Base-by-base conservation (phyloP, 495 filamentous ascomycete genomes). In the Pseudotulostoma volvatum region DNA sequence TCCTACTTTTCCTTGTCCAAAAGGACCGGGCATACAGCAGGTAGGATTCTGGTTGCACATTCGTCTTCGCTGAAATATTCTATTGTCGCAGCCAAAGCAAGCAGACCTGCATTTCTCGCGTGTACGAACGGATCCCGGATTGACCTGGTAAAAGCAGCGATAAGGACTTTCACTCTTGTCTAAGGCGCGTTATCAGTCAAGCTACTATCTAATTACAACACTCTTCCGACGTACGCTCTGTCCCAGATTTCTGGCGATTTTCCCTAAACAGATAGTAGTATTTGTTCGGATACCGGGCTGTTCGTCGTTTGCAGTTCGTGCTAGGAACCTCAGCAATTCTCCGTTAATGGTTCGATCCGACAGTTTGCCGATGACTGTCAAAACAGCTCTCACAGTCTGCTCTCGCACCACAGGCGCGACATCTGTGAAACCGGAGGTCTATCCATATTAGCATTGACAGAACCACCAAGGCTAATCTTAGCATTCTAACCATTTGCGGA, bases 211-310 rank as follows among this genome's bases (percentile, higher is more conserved):
- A 16, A 37, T 1, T 7, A 18, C 11, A 13, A 25, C 25, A 4
- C 4, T 17, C n/a, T 11, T 25, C 4, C n/a, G 17, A 54, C 66
- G 43, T 57, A 79, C 76, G 51, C 74, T 74, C 15, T 72, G 60
- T 1, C 85, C 81, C 11, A 97, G 62, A 47, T 93, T 80, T 47
- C 82, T 87, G 1, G 90, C 86, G 44, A 97, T 94, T 47, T 90
- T 93, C 9, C 90, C 90, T 7, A 97, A 59, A 51, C 90, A 96
- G 19, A 97, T 96, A 0, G 92, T 96, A 0, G 90, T 97, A 52
- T 97, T 97, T 4, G 90, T 97, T 42, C 90, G 73, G 38, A 97
- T 97, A 4, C 90, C 90, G 13, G 92, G 88, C 49, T 97, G 88
- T 50, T 95, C 88, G 44, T 97, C 90, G 47, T 96, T 96, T 28